Evolutionary conservation across 108 stramenopile species (phyloP), one percentile per base, ranked within the genome.

Genomic region (Stephanodiscus triporus): DNA sequence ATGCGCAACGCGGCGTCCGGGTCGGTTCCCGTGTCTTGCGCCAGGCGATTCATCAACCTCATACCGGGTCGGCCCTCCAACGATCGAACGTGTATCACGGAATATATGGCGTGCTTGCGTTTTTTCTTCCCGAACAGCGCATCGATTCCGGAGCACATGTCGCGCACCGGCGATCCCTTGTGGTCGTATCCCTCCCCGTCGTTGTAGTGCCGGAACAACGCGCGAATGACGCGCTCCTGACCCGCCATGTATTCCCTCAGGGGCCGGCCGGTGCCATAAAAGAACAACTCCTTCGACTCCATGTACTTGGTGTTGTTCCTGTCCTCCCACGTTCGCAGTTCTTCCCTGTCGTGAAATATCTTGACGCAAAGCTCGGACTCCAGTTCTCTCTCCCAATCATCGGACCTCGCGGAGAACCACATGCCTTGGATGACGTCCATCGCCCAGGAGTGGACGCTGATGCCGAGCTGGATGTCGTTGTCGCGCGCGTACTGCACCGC

Each of bases 131-230:
- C 76, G 53, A 76, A 69, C 24, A 69, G 10, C 50, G 53, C 22
- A 30, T 76, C 34, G 13, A 76, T 42, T 19, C 47, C 76, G 0
- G 76, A 68, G 13, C 76, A 76, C 76, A 76, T 76, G 62, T 76
- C 66, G 42, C 49, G 24, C 29, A 64, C 68, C 7, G 62, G 38
- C 20, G 27, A 11, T 20, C 45, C 7, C 14, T 38, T 40, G 8
- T 36, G 23, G 0, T 62, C 51, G 6, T 30, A 26, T 13, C 72
- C 67, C 5, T 58, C 20, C 0, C 72, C 72, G 30, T 45, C 56
- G 61, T 80, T 80, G 62, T 80, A 80, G 51, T 68, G 19, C 45
- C 63, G 67, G 30, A 69, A 81, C 55, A 74, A 51, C 23, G 68
- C 16, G 9, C 57, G 55, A 1, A 75, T 24, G 9, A 50, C 22